Percentiles rank a stretch among this genome's conserved stretches.
Evolutionary conservation across 2,329 filamentous ascomycete species (phyloP).

Genomic region (Cladophialophora exuberans): DNA sequence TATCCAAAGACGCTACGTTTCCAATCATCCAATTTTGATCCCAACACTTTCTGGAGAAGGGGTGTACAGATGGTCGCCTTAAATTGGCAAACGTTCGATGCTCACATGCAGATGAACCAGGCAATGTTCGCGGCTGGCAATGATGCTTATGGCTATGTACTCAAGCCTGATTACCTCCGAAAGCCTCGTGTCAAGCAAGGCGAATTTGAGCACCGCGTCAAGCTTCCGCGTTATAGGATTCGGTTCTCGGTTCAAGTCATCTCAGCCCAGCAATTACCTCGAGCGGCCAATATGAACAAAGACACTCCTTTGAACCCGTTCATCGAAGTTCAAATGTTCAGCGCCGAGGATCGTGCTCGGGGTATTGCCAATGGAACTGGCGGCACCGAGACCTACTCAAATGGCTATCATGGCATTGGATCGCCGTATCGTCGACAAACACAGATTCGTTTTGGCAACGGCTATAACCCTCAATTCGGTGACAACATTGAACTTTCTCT

Average conservation of each 20-base stretch:
- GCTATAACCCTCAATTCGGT: slow-evolving; percentile 89
- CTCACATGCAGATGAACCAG: slow-evolving; percentile 93
- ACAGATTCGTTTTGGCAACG: slow-evolving; percentile 80
- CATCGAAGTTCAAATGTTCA: slow-evolving; percentile 91
- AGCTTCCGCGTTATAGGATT: slow-evolving; percentile 57
- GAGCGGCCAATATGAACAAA: slow-evolving; percentile 71
- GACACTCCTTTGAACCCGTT: slow-evolving; percentile 86
- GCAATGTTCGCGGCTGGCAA: slow-evolving; percentile 94
- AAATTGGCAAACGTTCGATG: slow-evolving; percentile 98
- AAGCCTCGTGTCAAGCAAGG: slow-evolving; percentile 31
- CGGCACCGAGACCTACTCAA: slow-evolving; percentile 65
- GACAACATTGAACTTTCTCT: slow-evolving; percentile 78
- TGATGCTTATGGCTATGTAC: slow-evolving; percentile 86
- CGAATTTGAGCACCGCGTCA: slow-evolving; percentile 39
- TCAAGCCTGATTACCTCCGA: slow-evolving; percentile 86
- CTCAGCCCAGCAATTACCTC: slow-evolving; percentile 92
- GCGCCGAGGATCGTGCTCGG: slow-evolving; percentile 87
- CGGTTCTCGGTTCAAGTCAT: slow-evolving; percentile 85
- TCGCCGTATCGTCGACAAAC: slow-evolving; percentile 79
- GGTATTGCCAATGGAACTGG: slow-evolving; percentile 69
- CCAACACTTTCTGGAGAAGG: slow-evolving; percentile 88
- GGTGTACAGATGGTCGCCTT: slow-evolving; percentile 97
- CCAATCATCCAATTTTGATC: slow-evolving; percentile 91
- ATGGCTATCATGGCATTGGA: slow-evolving; percentile 68
- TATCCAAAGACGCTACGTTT: slow-evolving; percentile 85